Base-by-base conservation (phyloP, 2,329 filamentous ascomycete species). In the Apiospora saccharicola region DNA sequence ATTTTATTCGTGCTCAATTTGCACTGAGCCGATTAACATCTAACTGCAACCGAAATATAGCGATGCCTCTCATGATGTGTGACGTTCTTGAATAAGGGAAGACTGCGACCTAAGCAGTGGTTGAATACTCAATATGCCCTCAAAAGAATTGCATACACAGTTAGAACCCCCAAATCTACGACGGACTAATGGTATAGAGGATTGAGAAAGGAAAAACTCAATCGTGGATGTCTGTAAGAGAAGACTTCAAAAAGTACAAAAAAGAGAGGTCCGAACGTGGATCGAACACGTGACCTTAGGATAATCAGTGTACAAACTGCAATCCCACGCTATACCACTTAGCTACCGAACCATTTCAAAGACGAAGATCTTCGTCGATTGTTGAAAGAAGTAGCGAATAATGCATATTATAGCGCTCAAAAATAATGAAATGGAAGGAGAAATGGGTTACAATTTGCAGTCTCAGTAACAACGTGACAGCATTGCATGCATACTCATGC, bases 301-400 rank as follows among this genome's bases (percentile, higher is more conserved):
- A 64, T 64, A 64, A 41, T 64, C 57, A 64, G 57, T 64, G 34
- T 41, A 24, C 19, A 41, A 64, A 64, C 57, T 64, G 57, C 57
- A 64, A 64, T 64, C 57, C 57, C 57, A 64, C 57, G 57, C 57
- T 64, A 64, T 64, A 64, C 57, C 57, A 64, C 57, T 64, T 64
- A 64, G 57, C 57, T 64, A 64, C 57, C 57, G 57, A 64, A 41
- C 57, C 57, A 19, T 49, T n/a, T n/a, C 2, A 30, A 30, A 30
- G 26, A 30, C 26, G 26, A 30, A 30, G 26, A 30, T 4, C 2
- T 4, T 30, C 26, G 26, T 30, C 26, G 26, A 30, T 47, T n/a
- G 22, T n/a, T 51, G n/a, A 24, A 24, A 26, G 49, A 26, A 26
- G 0, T 0, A 1, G 1, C 37, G 1, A 1, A 10, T 41, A 41